Conservation (phyloP, 495 filamentous ascomycete genomes). For the Daldinia caldariorum region DNA sequence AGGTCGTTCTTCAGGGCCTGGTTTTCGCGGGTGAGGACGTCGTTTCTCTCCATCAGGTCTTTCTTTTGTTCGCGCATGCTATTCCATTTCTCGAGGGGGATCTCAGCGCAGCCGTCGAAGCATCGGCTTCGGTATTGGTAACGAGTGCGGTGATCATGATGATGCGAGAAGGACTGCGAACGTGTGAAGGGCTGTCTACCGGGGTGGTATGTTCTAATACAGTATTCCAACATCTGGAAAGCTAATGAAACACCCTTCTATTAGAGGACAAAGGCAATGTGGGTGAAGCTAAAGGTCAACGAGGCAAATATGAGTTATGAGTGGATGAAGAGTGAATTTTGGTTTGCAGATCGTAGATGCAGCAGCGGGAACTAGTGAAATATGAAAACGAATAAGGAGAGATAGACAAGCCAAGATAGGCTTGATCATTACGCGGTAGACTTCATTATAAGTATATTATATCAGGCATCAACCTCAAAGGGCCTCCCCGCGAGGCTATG, state of each 20-base stretch:
- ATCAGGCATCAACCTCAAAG: constrained; percentile 22
- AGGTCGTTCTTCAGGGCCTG: constrained; percentile 41
- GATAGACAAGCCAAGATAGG: constrained; percentile 33
- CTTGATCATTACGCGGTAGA: constrained; percentile 29
- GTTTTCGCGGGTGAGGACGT: constrained; percentile 39
- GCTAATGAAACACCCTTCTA: constrained; percentile 24
- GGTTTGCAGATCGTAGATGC: constrained; percentile 35
- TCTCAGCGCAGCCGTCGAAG: constrained; percentile 43
- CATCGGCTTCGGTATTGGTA: constrained; percentile 31
- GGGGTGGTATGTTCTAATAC: constrained; percentile 26
- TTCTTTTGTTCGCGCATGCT: constrained; percentile 37
- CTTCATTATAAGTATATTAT: constrained; percentile 38
- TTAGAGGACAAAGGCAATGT: constrained; percentile 19
- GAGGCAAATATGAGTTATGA: constrained; percentile 11
- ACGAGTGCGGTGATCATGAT: constrained; percentile 31
- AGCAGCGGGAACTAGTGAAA: constrained; percentile 41
- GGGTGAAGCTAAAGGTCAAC: constrained; percentile 22
- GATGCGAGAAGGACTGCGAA: constrained; percentile 40
- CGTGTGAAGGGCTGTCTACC: constrained; percentile 26
- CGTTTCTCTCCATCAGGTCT: constrained; percentile 19
- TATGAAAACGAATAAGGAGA: constrained; percentile 31
- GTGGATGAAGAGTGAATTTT: constrained; percentile 25
- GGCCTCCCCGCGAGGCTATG: constrained; percentile 42
- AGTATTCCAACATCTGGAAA: constrained; percentile 41
- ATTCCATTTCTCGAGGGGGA: constrained; percentile 42